Percentiles rank a stretch among this genome's conserved stretches.
phyloP scores from a whole-genome alignment of 768 basidiomycete species.

The Steccherinum ochraceum region DNA sequence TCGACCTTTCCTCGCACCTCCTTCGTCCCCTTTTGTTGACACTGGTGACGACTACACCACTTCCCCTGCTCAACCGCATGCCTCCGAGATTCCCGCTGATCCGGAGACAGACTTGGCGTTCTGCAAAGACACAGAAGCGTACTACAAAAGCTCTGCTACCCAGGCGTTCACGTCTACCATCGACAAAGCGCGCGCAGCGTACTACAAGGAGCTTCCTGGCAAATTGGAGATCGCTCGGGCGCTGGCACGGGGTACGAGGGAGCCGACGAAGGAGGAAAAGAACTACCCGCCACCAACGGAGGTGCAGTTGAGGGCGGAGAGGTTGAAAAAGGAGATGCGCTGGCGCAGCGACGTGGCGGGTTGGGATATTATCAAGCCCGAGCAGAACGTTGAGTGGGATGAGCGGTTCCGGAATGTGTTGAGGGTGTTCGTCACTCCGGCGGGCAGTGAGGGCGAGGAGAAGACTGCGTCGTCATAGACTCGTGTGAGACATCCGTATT shows the following conservation, averaged over 20 bases:
- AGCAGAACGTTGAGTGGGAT: conserved; percentile 68
- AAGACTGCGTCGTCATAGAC: conserved; percentile 3
- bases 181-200: conserved; percentile 64
- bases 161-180: conserved; percentile 46
- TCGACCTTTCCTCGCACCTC: conserved; percentile 45
- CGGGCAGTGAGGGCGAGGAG: conserved; percentile 8
- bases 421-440: conserved; percentile 50
- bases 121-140: conserved; percentile 56
- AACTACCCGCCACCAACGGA: conserved; percentile 79
- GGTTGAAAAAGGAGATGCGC: conserved; percentile 80
- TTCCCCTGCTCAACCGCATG: conserved; percentile 11
- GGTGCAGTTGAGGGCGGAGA: conserved; percentile 81
- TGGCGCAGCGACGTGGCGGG: conserved; percentile 80
- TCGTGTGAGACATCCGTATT: too few relatives aligned
- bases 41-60: conserved; percentile 13
- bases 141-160: conserved; percentile 58
- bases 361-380: conserved; percentile 70
- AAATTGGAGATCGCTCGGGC: conserved; percentile 69
- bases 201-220: conserved; percentile 64
- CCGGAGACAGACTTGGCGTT: conserved; percentile 63
- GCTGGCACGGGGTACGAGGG: conserved; percentile 65
- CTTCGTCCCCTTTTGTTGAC: conserved; percentile 17
- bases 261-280: conserved; percentile 81
- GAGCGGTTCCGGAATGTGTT: conserved; percentile 57
- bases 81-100: conserved; percentile 11